A percentile compares a stretch with the other conserved stretches of the same genome.
These are phyloP conservation scores for Sicyos edulis DNA, from an alignment of 306 rosid species.

Conservation along the genomic window DNA sequence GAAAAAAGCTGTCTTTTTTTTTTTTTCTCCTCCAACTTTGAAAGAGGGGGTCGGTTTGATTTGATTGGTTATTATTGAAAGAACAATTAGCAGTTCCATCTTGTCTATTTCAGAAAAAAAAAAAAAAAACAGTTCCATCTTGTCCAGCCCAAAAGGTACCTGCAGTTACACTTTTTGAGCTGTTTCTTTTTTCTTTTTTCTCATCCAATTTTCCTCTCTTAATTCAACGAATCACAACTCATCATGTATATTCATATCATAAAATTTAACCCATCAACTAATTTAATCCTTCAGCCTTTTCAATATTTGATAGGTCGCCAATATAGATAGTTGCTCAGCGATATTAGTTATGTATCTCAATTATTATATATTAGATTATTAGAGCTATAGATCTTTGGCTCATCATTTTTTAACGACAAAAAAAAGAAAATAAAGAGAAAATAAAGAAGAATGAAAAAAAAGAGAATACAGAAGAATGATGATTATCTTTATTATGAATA, in stretches of 20 bases:
- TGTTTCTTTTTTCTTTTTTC: neutral
- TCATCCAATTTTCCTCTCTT: neutral
- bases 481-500: no score
- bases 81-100: constrained; percentile 22
- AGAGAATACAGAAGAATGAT: no score
- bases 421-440: no score
- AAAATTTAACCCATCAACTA: neutral
- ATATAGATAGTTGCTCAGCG: no score
- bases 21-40: neutral
- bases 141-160: constrained; percentile 19
- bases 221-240: constrained; percentile 13
- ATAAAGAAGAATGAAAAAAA: no score
- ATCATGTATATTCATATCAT: neutral
- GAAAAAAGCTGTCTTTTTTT: neutral
- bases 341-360: no score
- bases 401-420: neutral
- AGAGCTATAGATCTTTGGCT: neutral
- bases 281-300: neutral
- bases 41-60: constrained; percentile 21
- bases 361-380: neutral
- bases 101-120: neutral
- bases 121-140: no score
- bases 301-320: no score
- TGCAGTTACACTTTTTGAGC: neutral
- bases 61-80: constrained; percentile 18